Conservation (phyloP, 2,329 filamentous ascomycete species). For the Neonectria hederae region DNA sequence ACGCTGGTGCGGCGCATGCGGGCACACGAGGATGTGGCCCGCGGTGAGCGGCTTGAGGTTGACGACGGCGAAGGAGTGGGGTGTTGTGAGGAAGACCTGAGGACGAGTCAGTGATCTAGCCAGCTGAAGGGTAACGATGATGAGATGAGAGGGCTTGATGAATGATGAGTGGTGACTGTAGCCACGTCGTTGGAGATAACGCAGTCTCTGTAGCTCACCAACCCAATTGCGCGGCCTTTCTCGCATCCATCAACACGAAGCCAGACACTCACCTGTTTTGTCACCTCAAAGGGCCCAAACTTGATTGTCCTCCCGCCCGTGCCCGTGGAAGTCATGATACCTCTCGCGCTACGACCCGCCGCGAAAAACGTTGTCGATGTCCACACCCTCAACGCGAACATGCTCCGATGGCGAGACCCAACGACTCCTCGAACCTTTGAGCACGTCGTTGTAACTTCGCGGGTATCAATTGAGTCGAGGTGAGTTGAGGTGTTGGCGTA, state of each 20-base stretch:
- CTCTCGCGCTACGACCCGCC: conserved; percentile 24
- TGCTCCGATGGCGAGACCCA: conserved; percentile 24
- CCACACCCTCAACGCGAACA: conserved; percentile 32
- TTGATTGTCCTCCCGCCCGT: conserved; percentile 54
- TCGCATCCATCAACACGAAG: too few relatives aligned
- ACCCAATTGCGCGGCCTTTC: too few relatives aligned
- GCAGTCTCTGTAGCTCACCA: too few relatives aligned
- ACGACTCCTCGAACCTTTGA: background rate
- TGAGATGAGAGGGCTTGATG: background rate
- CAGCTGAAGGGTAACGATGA: background rate
- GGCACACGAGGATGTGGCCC: conserved; percentile 92
- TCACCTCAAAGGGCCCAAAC: conserved; percentile 82
- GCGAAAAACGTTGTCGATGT: conserved; percentile 20
- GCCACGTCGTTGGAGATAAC: background rate
- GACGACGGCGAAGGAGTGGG: conserved; percentile 85
- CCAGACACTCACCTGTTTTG: conserved; percentile 68
- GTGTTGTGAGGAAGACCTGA: conserved; percentile 87
- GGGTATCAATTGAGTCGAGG: background rate
- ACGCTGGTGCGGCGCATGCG: conserved; percentile 73
- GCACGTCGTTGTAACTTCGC: background rate
- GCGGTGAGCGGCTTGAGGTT: conserved; percentile 95
- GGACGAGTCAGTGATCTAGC: background rate
- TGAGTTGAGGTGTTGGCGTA: background rate
- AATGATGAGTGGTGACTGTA: background rate
- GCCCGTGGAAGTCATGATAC: conserved; percentile 46